These are phyloP conservation scores for Cercophora sp. DNA, from an alignment of 495 filamentous ascomycete species.

Conservation along the genomic window DNA sequence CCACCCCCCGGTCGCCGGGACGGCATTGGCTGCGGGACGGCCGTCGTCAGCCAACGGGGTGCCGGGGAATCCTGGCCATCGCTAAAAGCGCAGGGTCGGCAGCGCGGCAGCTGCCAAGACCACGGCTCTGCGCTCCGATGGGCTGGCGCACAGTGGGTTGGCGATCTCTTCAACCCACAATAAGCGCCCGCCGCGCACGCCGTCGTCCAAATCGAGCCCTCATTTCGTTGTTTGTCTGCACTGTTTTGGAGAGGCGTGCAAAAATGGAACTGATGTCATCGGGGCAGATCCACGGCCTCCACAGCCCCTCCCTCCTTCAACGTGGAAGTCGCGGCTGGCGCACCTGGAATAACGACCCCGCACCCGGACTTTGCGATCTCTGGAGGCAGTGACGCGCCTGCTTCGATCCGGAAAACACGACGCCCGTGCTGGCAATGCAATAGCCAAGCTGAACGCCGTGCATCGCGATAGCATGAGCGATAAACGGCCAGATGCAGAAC, in stretches of 20 bases:
- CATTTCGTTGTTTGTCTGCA: background rate
- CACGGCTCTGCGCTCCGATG: conserved; percentile 4
- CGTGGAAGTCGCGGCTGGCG: background rate
- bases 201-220: background rate
- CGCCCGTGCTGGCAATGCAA: too few relatives aligned
- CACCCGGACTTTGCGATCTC: background rate
- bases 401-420: too few relatives aligned
- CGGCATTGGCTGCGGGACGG: conserved; percentile 1
- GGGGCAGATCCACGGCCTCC: too few relatives aligned
- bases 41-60: background rate
- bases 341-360: background rate
- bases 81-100: conserved; percentile 6
- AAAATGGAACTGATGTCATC: background rate
- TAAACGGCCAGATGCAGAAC: background rate
- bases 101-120: conserved; percentile 2
- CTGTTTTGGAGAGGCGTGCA: too few relatives aligned
- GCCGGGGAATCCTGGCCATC: background rate
- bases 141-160: background rate
- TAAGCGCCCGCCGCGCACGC: conserved; percentile 8
- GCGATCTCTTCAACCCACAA: conserved; percentile 8
- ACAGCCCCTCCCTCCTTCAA: too few relatives aligned
- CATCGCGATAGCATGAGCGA: background rate
- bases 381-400: too few relatives aligned
- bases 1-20: background rate
- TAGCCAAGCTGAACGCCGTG: too few relatives aligned